Conservation (phyloP, 2,329 filamentous ascomycete species). For the Talaromyces marneffei region DNA sequence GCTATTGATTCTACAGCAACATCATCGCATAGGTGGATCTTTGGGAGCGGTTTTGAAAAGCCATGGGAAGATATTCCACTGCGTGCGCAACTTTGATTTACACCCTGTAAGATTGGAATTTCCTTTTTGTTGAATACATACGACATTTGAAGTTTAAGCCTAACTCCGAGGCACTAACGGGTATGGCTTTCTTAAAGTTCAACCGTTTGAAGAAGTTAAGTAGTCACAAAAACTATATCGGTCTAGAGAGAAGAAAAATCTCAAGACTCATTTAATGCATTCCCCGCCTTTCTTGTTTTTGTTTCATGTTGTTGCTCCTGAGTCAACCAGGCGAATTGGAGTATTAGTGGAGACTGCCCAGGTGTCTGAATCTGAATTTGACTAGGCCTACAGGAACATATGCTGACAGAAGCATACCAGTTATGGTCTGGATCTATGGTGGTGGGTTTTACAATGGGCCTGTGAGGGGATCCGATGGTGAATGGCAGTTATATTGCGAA, state of each 20-base stretch:
- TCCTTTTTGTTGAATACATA: neutral
- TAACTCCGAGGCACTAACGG: neutral
- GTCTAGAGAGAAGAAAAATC: neutral
- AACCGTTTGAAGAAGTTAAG: neutral
- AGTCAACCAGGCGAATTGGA: no score
- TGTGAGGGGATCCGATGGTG: no score
- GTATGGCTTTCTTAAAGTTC: neutral
- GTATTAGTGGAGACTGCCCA: no score
- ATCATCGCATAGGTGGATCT: conserved; percentile 27
- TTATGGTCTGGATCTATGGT: no score
- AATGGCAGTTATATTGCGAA: no score
- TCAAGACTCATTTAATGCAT: neutral
- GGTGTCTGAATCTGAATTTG: no score
- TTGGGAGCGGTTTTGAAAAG: conserved; percentile 38
- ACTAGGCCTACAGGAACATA: no score
- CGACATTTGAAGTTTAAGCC: neutral
- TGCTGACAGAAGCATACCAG: no score
- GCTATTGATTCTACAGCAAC: neutral
- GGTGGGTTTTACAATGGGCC: no score
- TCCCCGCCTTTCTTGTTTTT: no score
- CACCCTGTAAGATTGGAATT: no score
- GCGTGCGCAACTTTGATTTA: conserved; percentile 18
- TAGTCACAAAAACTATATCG: neutral
- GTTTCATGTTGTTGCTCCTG: no score
- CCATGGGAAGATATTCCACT: conserved; percentile 32